Percentiles rank a stretch among this genome's conserved stretches.
Conservation (phyloP, 2,329 filamentous ascomycete genomes). For the Pseudofabraea citricarpa region DNA sequence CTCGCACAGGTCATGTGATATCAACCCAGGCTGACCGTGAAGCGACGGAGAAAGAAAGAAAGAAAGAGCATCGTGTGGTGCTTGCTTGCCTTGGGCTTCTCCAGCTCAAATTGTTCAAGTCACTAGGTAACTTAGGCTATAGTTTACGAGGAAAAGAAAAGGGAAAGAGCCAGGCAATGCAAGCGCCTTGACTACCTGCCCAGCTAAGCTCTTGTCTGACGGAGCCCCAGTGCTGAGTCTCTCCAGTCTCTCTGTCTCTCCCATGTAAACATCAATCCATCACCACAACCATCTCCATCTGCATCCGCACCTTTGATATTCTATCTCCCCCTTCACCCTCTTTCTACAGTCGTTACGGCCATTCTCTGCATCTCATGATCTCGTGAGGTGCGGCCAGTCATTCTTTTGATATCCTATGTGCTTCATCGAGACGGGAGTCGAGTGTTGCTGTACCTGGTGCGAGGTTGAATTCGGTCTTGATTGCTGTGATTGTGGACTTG, state of each 20-base stretch:
- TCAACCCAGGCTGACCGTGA: too few relatives aligned
- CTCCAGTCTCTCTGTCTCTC: not conserved
- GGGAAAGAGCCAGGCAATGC: not conserved
- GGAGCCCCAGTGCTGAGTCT: too few relatives aligned
- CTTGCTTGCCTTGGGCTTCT: too few relatives aligned
- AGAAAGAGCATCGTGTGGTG: too few relatives aligned
- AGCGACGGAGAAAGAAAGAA: too few relatives aligned
- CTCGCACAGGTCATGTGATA: not conserved
- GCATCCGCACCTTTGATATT: too few relatives aligned
- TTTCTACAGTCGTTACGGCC: not conserved
- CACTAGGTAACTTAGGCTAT: not conserved
- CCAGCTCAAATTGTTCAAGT: too few relatives aligned
- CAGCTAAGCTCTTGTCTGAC: too few relatives aligned
- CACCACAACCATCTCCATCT: too few relatives aligned
- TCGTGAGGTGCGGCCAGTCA: not conserved
- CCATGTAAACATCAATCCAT: too few relatives aligned
- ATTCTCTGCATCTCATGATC: not conserved
- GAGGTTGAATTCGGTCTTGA: not conserved
- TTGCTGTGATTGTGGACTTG: not conserved
- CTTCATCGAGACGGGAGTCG: constrained; percentile 1
- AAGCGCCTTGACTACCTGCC: not conserved
- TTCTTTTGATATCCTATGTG: constrained; percentile 1
- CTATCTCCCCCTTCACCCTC: not conserved
- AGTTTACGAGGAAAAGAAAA: not conserved
- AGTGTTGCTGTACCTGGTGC: constrained; percentile 1